These are phyloP conservation scores for Amaranthus cruentus DNA, from an alignment of 148 eudicot genomes.

Conservation along the genomic window DNA sequence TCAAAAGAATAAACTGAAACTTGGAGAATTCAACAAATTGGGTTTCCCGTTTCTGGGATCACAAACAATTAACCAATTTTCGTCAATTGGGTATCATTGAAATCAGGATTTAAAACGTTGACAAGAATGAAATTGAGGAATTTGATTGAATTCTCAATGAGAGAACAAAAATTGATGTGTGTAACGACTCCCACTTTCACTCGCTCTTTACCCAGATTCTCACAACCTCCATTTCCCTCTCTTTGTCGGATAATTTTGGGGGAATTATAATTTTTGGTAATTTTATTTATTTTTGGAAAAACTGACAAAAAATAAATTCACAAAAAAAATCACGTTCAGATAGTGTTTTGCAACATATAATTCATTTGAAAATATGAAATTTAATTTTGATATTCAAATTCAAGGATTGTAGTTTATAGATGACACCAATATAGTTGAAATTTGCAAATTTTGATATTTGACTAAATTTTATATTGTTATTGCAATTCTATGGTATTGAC, in stretches of 20 bases:
- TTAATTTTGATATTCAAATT: too few species aligned
- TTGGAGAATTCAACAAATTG: conserved; percentile 7
- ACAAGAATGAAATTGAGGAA: conserved; percentile 4
- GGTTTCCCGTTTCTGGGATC: conserved; percentile 12
- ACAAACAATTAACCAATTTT: background rate
- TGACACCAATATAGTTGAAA: too few species aligned
- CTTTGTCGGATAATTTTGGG: background rate
- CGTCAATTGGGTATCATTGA: conserved; percentile 1
- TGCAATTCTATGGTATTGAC: too few species aligned
- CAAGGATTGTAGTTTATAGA: too few species aligned
- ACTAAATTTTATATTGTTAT: too few species aligned
- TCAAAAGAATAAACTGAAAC: background rate
- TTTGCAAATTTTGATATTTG: too few species aligned
- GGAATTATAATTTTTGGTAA: background rate
- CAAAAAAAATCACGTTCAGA: too few species aligned
- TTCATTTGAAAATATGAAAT: too few species aligned
- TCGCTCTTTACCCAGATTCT: background rate
- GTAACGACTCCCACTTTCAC: background rate
- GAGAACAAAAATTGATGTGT: background rate
- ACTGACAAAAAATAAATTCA: too few species aligned
- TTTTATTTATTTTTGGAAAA: too few species aligned
- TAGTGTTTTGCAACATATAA: too few species aligned
- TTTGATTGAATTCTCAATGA: conserved; percentile 1
- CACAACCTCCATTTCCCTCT: background rate
- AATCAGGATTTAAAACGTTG: background rate